Evolutionary conservation across 305 asterid genomes (phyloP).

Genomic region (Fraxinus sp.): DNA sequence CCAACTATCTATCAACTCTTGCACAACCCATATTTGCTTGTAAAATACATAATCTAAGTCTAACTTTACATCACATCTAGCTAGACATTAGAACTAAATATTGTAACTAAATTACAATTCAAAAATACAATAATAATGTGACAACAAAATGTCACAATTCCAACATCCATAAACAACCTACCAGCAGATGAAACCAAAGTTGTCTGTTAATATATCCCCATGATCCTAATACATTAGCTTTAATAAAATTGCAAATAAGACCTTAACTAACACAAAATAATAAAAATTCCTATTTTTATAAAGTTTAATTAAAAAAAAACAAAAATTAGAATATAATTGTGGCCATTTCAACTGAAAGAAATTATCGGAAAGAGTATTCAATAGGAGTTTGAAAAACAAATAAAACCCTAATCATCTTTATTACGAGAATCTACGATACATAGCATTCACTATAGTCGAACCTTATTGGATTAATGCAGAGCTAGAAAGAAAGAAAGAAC

Average conservation of each 20-base stretch:
- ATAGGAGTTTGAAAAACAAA: background rate
- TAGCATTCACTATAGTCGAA: background rate
- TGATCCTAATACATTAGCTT: background rate
- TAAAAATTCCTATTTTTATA: background rate
- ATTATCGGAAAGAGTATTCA: background rate
- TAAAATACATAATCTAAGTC: too few species aligned
- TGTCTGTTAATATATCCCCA: background rate
- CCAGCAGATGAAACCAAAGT: background rate
- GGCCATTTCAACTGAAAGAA: background rate
- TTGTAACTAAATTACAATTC: too few species aligned
- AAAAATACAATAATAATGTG: too few species aligned
- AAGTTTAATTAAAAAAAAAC: too few species aligned
- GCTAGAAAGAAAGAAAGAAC: background rate
- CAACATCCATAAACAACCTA: background rate
- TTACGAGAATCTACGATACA: too few species aligned
- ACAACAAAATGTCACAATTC: too few species aligned
- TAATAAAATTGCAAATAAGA: background rate
- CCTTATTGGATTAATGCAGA: background rate
- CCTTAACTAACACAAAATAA: background rate
- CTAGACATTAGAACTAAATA: too few species aligned
- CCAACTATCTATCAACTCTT: too few species aligned
- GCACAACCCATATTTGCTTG: too few species aligned
- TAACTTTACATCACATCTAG: too few species aligned
- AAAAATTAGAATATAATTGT: background rate
- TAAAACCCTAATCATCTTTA: background rate